phyloP scores from a whole-genome alignment of 345 rosid species.

The Leavenworthia alabamica region DNA sequence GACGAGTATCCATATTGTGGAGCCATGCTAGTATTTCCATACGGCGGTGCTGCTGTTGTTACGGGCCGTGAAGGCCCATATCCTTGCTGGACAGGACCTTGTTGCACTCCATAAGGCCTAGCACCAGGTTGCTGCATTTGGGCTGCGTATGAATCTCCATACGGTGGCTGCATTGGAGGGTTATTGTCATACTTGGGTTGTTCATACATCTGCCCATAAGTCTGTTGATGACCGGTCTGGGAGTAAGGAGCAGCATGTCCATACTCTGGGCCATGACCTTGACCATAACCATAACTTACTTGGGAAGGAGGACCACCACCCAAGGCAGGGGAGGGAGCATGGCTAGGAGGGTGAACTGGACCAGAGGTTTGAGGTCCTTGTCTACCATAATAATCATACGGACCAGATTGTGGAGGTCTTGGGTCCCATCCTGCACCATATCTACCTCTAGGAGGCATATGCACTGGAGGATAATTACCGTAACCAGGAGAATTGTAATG shows the following conservation, averaged over 20 bases:
- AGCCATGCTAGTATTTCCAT: slow-evolving; percentile 40
- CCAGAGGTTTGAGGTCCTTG: slow-evolving; percentile 51
- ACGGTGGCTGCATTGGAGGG: slow-evolving; percentile 48
- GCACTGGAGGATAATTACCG: slow-evolving; percentile 60
- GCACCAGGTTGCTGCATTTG: slow-evolving; percentile 59
- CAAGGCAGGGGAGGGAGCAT: slow-evolving; percentile 38
- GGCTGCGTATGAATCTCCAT: slow-evolving; percentile 50
- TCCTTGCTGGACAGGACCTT: slow-evolving; percentile 48
- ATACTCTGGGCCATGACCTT: slow-evolving; percentile 56
- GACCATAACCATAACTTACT: slow-evolving; percentile 61
- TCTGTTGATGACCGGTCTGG: slow-evolving; percentile 56
- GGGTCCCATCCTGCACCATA: slow-evolving; percentile 75
- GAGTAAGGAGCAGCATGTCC: slow-evolving; percentile 53
- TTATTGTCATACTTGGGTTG: slow-evolving; percentile 45
- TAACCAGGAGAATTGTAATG: slow-evolving; percentile 55
- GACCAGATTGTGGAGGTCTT: slow-evolving; percentile 57
- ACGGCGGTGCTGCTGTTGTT: slow-evolving; percentile 43
- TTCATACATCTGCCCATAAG: slow-evolving; percentile 73
- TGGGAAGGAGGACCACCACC: slow-evolving; percentile 46
- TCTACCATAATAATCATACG: slow-evolving; percentile 74
- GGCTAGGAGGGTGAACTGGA: slow-evolving; percentile 39
- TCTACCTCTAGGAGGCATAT: slow-evolving; percentile 58
- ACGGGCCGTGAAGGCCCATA: slow-evolving; percentile 51
- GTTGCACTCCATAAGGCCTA: slow-evolving; percentile 56
- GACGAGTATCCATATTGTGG: slow-evolving; percentile 58